These are phyloP conservation scores for Dioscorea dumetorum DNA, from an alignment of 106 monocot species.

Conservation along the genomic window DNA sequence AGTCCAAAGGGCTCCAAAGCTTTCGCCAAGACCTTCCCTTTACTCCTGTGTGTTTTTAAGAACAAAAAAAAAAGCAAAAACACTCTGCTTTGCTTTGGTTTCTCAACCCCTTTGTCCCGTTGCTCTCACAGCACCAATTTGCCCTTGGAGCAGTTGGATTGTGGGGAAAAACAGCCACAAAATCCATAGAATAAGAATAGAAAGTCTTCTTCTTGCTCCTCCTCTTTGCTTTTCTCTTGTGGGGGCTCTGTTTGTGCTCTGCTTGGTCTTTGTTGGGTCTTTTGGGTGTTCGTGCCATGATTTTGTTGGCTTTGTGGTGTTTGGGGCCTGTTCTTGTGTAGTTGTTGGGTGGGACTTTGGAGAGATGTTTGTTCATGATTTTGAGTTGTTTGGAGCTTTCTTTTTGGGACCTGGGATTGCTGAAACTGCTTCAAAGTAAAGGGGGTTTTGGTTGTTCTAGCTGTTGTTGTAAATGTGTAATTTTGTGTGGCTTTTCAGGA, in stretches of 20 bases:
- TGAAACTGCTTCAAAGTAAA: background rate
- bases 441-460: background rate
- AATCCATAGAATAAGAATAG: slow-evolving; percentile 5
- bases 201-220: background rate
- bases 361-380: background rate
- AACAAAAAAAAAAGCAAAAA: too few species aligned
- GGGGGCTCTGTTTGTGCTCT: slow-evolving; percentile 3
- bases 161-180: background rate
- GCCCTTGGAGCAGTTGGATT: background rate
- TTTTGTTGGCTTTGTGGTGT: background rate
- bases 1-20: too few species aligned
- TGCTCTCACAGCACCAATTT: background rate
- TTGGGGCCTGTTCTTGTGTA: background rate
- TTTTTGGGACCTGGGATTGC: background rate
- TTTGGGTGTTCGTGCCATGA: background rate
- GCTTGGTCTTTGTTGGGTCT: background rate
- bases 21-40: too few species aligned
- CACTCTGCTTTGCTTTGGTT: background rate
- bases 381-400: background rate
- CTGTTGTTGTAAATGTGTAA: slow-evolving; percentile 2
- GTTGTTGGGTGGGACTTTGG: background rate
- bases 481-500: slow-evolving; percentile 10
- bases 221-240: background rate
- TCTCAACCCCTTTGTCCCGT: background rate
- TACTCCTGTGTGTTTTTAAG: too few species aligned